Conservation (phyloP, 192 early-diverging fungal species). For the Coemansia sp. region DNA sequence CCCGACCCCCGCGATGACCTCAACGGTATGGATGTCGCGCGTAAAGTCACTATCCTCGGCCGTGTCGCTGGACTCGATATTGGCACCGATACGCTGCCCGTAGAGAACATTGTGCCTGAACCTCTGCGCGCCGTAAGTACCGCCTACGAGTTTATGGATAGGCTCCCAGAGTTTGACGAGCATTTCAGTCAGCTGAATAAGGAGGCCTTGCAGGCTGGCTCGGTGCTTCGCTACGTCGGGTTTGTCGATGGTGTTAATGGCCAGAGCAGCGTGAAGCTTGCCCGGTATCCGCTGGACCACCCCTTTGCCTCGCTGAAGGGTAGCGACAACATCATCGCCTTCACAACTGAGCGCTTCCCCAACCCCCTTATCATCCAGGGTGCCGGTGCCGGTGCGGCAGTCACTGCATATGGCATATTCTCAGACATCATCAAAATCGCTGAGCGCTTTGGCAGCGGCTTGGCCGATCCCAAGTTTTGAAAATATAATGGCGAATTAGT, state of each 20-base stretch:
- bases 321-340: constrained; percentile 97
- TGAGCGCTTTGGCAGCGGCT: constrained; percentile 55
- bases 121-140: constrained; percentile 67
- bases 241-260: constrained; percentile 71
- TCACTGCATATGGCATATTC: constrained; percentile 98
- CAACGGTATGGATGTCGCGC: constrained; percentile 99
- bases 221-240: constrained; percentile 95
- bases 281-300: constrained; percentile 79
- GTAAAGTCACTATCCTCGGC: constrained; percentile 89
- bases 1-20: constrained; percentile 98
- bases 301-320: constrained; percentile 96
- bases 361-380: constrained; percentile 95
- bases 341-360: constrained; percentile 93
- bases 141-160: constrained; percentile 81
- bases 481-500: not conserved
- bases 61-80: constrained; percentile 83
- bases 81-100: constrained; percentile 72
- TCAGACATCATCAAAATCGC: constrained; percentile 88
- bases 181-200: constrained; percentile 85
- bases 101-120: constrained; percentile 98
- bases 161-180: constrained; percentile 80
- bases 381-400: constrained; percentile 93
- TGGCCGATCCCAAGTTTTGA: constrained; percentile 6
- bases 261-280: constrained; percentile 75
- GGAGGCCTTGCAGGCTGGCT: constrained; percentile 65